Evolutionary conservation across 2,329 filamentous ascomycete species (phyloP).

Genomic region (Penicillium vulpinum): DNA sequence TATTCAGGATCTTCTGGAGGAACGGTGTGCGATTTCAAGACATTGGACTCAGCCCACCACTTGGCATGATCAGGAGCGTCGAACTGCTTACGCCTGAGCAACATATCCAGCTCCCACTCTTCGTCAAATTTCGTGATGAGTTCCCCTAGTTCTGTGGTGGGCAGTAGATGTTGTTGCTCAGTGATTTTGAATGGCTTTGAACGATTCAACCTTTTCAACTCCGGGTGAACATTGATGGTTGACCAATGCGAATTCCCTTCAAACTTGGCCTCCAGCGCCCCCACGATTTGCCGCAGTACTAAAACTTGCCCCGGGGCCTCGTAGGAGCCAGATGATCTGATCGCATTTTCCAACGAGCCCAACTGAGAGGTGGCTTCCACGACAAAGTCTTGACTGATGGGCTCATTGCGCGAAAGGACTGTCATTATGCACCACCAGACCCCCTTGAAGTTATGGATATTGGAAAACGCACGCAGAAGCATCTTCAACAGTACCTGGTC

Average conservation of each 20-base stretch:
- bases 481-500: slow-evolving; percentile 42
- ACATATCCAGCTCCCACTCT: slow-evolving; percentile 22
- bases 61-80: neutral
- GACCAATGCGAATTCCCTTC: slow-evolving; percentile 11
- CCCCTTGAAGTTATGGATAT: slow-evolving; percentile 32
- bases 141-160: slow-evolving; percentile 5
- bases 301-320: neutral
- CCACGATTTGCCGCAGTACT: slow-evolving; percentile 1
- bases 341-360: neutral
- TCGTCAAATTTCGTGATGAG: slow-evolving; percentile 23
- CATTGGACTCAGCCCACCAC: slow-evolving; percentile 13
- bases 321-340: neutral
- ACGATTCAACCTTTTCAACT: slow-evolving; percentile 6
- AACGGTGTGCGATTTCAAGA: neutral
- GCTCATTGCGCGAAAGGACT: slow-evolving; percentile 35
- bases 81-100: slow-evolving; percentile 10
- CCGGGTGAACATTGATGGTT: neutral
- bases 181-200: neutral
- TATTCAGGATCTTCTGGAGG: slow-evolving; percentile 12
- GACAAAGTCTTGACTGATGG: slow-evolving; percentile 33
- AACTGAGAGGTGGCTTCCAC: slow-evolving; percentile 28
- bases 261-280: slow-evolving; percentile 11
- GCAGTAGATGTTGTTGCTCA: neutral
- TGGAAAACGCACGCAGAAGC: slow-evolving; percentile 37
- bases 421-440: slow-evolving; percentile 45